A percentile compares a stretch with the other conserved stretches of the same genome.
phyloP scores from a whole-genome alignment of 148 eudicot genomes.

The Rhododendron simsii region DNA sequence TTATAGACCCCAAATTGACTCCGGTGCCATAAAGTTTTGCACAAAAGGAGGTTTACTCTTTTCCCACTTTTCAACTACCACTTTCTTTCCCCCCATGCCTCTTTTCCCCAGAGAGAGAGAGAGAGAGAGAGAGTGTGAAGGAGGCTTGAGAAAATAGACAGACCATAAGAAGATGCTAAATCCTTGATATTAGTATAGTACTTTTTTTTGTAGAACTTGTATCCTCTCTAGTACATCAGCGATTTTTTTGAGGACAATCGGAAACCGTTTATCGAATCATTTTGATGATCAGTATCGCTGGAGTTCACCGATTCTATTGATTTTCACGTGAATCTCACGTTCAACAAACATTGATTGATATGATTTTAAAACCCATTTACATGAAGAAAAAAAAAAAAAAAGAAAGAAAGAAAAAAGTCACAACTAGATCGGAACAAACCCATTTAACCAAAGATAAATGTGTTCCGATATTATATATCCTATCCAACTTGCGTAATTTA shows the following conservation, averaged over 20 bases:
- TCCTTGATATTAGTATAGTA: background rate
- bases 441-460: background rate
- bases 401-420: too few species aligned
- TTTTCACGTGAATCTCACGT: too few species aligned
- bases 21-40: background rate
- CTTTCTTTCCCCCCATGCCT: background rate
- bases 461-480: background rate
- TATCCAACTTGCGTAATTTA: background rate
- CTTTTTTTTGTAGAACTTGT: background rate
- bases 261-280: background rate
- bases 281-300: background rate
- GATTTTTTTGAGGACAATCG: background rate
- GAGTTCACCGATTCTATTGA: too few species aligned
- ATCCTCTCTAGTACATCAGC: background rate
- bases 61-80: constrained; percentile 10
- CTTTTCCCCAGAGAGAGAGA: background rate
- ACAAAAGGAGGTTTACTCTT: constrained; percentile 5
- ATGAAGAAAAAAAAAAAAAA: too few species aligned
- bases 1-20: constrained; percentile 8
- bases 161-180: background rate
- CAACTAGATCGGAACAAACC: background rate
- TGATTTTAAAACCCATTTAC: too few species aligned
- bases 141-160: background rate
- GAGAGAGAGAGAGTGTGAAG: background rate
- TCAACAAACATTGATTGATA: background rate